These are phyloP conservation scores for Metschnikowia koreensis DNA, from an alignment of 805 yeast species.

Conservation along the genomic window DNA sequence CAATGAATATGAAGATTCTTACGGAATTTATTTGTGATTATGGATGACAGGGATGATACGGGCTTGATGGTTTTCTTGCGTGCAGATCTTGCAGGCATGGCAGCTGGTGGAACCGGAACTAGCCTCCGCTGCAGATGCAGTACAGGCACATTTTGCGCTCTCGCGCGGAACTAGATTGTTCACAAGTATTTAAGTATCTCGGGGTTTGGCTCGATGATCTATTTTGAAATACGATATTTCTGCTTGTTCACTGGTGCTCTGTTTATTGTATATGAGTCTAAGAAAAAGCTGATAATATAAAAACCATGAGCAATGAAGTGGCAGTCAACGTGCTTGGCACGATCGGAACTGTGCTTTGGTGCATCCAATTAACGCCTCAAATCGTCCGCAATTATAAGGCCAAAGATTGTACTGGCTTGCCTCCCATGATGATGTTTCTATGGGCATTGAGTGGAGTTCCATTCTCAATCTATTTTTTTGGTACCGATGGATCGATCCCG, in stretches of 20 bases:
- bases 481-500: constrained; percentile 69
- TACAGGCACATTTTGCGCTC: neutral
- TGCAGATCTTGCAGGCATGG: neutral
- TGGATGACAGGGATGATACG: no score
- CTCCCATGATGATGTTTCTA: constrained; percentile 81
- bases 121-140: neutral
- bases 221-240: neutral
- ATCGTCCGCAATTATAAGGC: constrained; percentile 68
- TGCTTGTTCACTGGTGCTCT: neutral
- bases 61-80: neutral
- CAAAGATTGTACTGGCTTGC: constrained; percentile 83
- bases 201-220: neutral
- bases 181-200: neutral
- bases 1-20: no score
- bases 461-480: constrained; percentile 78
- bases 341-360: constrained; percentile 89
- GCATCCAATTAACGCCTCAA: constrained; percentile 87
- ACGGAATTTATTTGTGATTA: no score
- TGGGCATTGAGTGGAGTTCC: constrained; percentile 79
- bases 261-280: neutral
- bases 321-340: constrained; percentile 81
- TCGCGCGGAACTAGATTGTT: neutral
- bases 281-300: neutral
- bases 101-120: neutral
- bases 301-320: constrained; percentile 29